Base-by-base conservation (phyloP, 164 flowering plant species). In the Nelumbo lutea region DNA sequence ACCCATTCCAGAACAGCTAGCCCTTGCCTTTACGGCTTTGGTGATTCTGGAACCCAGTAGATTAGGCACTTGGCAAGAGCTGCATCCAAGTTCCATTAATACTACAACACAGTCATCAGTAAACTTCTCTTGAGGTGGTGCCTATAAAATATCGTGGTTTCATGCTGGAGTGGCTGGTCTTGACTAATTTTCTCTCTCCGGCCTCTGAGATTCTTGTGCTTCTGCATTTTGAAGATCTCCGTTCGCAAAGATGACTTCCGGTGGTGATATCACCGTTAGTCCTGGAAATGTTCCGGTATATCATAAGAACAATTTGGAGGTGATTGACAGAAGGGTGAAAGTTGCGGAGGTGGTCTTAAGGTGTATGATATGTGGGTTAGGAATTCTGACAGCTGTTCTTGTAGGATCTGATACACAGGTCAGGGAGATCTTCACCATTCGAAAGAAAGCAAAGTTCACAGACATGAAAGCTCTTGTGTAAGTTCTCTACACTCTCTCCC, bases 391-490 rank as follows among this genome's bases (percentile, higher is more conserved):
- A 48, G 88, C 92, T 78, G 76, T 79, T 79, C 90, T 94, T 74
- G 76, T 94, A 46, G 97, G 80, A 13, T 78, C 90, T 57, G 96
- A 90, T 78, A 68, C 83, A 38, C 90, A 91, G 71, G 92, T 87
- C 62, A 90, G 66, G 71, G 83, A 76, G 59, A 86, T 94, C 81
- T 94, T 94, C 79, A 59, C 91, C 0, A 76, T 94, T 57, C 72
- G 74, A 43, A 94, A 90, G 86, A 84, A 72, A 73, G 97, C 98
- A 42, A 84, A 75, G 62, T 91, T 83, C 69, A 91, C 96, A 38
- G 93, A 91, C 82, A 89, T 94, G 97, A 91, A 84, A 84, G 84
- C 97, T 68, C 88, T 91, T 57, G 88, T 90, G 98, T 94, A 84
- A 81, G 88, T 10, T 68, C 64, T 6, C 50, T 40, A 1, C 9